phyloP scores from a whole-genome alignment of 2,329 filamentous ascomycete species.

The Aspergillus pseudotamarii region DNA sequence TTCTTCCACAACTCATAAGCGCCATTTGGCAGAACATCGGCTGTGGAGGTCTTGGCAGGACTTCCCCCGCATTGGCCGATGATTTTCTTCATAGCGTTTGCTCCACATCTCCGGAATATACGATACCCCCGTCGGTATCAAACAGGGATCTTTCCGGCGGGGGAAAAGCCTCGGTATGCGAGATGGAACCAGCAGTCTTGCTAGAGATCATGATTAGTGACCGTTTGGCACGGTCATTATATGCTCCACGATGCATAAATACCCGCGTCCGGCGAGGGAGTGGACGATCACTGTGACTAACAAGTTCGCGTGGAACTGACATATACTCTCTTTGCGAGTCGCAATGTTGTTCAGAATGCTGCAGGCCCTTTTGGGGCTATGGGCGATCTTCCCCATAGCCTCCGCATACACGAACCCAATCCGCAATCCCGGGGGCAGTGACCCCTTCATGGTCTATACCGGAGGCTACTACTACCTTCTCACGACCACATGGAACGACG shows the following conservation, averaged over 20 bases:
- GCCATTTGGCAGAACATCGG: not conserved
- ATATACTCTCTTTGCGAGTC: not conserved
- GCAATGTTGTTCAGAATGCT: not conserved
- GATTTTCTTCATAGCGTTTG: not conserved
- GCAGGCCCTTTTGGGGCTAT: conserved; percentile 3
- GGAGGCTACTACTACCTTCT: conserved; percentile 62
- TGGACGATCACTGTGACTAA: not conserved
- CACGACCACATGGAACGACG: conserved; percentile 59
- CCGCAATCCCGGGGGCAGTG: conserved; percentile 52
- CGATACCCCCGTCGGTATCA: not conserved
- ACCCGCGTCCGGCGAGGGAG: not conserved
- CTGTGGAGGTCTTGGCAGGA: not conserved
- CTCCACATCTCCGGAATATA: conserved; percentile 3
- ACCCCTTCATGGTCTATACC: conserved; percentile 57
- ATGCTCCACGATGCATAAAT: not conserved
- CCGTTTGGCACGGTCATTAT: no score
- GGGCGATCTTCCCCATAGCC: not conserved
- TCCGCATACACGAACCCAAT: conserved; percentile 56
- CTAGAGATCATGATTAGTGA: not conserved
- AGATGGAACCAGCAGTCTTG: not conserved
- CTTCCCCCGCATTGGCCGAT: not conserved
- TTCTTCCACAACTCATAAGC: not conserved
- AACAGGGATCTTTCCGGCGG: conserved; percentile 3
- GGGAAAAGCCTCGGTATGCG: not conserved
- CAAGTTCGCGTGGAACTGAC: no score